Conservation (phyloP, 495 filamentous ascomycete genomes). For the Niebla homalea region DNA sequence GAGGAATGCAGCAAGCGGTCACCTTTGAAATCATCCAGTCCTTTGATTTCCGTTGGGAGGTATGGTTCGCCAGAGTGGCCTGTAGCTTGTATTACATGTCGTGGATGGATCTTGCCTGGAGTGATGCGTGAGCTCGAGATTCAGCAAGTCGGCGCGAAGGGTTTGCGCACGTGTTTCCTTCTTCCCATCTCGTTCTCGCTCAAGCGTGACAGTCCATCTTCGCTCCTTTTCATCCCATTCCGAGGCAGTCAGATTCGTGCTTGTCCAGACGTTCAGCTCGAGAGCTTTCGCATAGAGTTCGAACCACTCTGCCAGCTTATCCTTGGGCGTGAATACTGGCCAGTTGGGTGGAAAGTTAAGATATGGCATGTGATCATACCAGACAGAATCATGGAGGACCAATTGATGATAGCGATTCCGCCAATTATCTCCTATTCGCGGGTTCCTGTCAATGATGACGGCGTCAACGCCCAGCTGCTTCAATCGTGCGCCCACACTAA, state of each 20-base stretch:
- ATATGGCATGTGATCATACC: conserved; percentile 63
- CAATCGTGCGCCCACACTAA: conserved; percentile 51
- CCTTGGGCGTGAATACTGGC: conserved; percentile 56
- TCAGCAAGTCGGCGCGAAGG: not conserved
- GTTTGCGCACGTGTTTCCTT: conserved; percentile 1
- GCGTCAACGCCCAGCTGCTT: conserved; percentile 51
- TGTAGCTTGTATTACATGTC: conserved; percentile 56
- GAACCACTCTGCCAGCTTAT: conserved; percentile 69
- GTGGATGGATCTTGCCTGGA: conserved; percentile 41
- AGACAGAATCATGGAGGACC: conserved; percentile 64
- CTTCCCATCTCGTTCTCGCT: conserved; percentile 27
- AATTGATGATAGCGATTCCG: conserved; percentile 44
- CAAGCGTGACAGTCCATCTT: conserved; percentile 46
- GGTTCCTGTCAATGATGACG: conserved; percentile 52
- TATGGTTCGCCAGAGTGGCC: conserved; percentile 60
- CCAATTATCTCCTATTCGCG: conserved; percentile 69
- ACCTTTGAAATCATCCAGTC: conserved; percentile 40
- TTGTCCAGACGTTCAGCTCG: conserved; percentile 65
- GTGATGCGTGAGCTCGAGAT: not conserved
- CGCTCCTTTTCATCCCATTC: conserved; percentile 39
- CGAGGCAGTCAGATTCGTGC: conserved; percentile 34
- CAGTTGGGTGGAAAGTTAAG: conserved; percentile 53
- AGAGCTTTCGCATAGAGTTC: conserved; percentile 55
- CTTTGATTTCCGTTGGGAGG: conserved; percentile 43
- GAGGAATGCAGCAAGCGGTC: conserved; percentile 51